Percentiles rank a stretch among this genome's conserved stretches.
phyloP scores from a whole-genome alignment of 176 grass and related monocot species.

The Musa schizocarpa region DNA sequence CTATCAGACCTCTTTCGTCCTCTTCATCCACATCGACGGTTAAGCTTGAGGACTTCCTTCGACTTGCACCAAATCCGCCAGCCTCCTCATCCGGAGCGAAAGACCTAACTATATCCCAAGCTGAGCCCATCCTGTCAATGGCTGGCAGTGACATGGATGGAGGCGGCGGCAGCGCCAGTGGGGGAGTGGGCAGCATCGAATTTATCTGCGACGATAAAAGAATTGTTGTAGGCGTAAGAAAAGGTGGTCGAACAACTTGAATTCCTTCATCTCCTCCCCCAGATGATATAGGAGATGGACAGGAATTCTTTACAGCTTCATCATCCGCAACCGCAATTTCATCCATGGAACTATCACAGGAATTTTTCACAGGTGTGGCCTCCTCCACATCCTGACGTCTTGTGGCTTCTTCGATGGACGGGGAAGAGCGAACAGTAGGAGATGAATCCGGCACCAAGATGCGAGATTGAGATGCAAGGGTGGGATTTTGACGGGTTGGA shows the following conservation, averaged over 20 bases:
- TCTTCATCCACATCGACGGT: neutral
- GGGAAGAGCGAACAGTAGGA: neutral
- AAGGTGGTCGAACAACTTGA: neutral
- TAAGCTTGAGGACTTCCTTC: neutral
- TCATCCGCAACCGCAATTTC: neutral
- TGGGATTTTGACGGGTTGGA: neutral
- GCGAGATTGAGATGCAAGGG: neutral
- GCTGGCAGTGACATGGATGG: conserved; percentile 9
- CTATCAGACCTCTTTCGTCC: conserved; percentile 20
- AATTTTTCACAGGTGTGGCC: neutral
- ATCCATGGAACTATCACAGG: neutral
- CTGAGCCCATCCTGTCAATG: conserved; percentile 1
- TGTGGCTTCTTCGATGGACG: neutral
- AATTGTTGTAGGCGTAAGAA: conserved; percentile 3
- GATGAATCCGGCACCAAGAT: neutral
- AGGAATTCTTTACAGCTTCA: neutral
- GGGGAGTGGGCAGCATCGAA: neutral
- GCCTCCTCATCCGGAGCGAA: conserved; percentile 17
- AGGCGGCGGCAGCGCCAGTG: neutral
- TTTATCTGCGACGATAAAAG: neutral
- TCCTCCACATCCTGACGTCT: neutral
- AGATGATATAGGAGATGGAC: too few relatives aligned
- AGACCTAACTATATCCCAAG: conserved; percentile 26
- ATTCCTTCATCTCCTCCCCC: neutral
- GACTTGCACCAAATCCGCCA: neutral